Conservation (phyloP, 2,329 filamentous ascomycete species). For the Microsporum canis region DNA sequence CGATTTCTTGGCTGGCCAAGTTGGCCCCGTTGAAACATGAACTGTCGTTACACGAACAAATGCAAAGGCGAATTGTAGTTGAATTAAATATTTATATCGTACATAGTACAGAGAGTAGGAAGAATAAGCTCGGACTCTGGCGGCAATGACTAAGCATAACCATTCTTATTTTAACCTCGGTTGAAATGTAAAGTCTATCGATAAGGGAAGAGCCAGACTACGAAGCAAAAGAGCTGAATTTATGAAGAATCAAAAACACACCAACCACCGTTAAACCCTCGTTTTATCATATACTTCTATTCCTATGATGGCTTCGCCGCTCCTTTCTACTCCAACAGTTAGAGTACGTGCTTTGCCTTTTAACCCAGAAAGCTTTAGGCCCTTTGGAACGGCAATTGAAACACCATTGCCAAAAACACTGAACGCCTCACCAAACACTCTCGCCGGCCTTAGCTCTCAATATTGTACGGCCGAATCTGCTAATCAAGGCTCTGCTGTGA, state of each 20-base stretch:
- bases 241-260: background rate
- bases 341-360: conserved; percentile 42
- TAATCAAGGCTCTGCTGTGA: conserved; percentile 83
- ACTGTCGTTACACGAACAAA: too few species aligned
- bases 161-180: background rate
- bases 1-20: too few species aligned
- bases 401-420: conserved; percentile 54
- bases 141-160: background rate
- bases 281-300: background rate
- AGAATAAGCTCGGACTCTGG: background rate
- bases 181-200: background rate
- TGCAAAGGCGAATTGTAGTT: too few species aligned
- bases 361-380: conserved; percentile 55
- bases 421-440: conserved; percentile 28
- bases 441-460: conserved; percentile 36
- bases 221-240: background rate
- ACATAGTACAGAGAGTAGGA: too few species aligned
- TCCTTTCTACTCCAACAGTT: background rate
- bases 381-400: conserved; percentile 72
- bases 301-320: background rate
- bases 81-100: too few species aligned
- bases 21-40: too few species aligned
- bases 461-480: conserved; percentile 46
- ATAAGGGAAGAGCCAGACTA: background rate
- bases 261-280: background rate